A percentile compares a stretch with the other conserved stretches of the same genome.
Evolutionary conservation across 768 basidiomycete species (phyloP).

Genomic region (Boletus huronensis): DNA sequence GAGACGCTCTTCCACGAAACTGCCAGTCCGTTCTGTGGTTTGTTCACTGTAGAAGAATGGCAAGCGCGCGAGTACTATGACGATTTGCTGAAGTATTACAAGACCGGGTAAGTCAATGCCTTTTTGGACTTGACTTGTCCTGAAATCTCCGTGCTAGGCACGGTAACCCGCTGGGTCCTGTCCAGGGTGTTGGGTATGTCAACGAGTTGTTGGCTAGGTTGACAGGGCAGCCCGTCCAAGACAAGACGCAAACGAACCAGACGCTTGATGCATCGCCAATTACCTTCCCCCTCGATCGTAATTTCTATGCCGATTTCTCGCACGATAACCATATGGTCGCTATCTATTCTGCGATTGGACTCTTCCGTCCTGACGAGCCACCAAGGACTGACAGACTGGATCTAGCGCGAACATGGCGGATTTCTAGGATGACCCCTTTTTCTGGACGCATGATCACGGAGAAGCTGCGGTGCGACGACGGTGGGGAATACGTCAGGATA

Average conservation of each 20-base stretch:
- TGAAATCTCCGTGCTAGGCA: constrained; percentile 41
- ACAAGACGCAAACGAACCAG: constrained; percentile 71
- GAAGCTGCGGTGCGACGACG: constrained; percentile 46
- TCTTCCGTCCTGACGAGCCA: constrained; percentile 37
- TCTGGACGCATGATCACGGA: constrained; percentile 73
- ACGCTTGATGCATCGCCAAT: constrained; percentile 63
- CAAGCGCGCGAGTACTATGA: constrained; percentile 61
- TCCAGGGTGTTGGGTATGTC: constrained; percentile 84
- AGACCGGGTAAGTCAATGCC: constrained; percentile 52
- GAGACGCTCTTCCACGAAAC: constrained; percentile 57
- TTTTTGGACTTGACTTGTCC: not conserved
- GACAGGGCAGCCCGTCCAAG: constrained; percentile 57
- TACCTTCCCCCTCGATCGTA: constrained; percentile 72
- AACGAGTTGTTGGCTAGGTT: constrained; percentile 88
- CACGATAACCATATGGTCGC: constrained; percentile 85
- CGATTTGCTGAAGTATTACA: constrained; percentile 78
- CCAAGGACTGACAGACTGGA: constrained; percentile 20
- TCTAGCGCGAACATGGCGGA: constrained; percentile 44
- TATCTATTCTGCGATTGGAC: constrained; percentile 63
- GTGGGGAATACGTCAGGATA: constrained; percentile 38
- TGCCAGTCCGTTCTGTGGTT: constrained; percentile 63
- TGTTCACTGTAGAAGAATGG: constrained; percentile 69
- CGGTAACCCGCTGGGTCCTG: constrained; percentile 64
- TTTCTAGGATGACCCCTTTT: constrained; percentile 69
- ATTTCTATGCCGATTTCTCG: no score